phyloP scores from a whole-genome alignment of 345 rosid species.

The Hirschfeldia incana region DNA sequence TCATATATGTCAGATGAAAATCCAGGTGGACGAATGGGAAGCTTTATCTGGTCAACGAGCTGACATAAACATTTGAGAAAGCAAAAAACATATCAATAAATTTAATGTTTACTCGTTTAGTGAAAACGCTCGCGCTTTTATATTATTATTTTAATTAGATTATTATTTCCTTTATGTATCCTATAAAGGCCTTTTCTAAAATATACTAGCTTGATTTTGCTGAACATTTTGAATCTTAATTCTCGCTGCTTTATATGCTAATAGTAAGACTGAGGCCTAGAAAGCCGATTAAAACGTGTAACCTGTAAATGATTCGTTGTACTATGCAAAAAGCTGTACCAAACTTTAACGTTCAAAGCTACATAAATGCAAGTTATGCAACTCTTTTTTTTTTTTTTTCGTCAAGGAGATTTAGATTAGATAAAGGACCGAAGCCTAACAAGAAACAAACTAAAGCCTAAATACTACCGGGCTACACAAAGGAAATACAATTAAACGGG shows the following conservation, averaged over 20 bases:
- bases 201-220: slow-evolving; percentile 30
- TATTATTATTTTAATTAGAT: neutral
- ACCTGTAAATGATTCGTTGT: slow-evolving; percentile 28
- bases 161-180: slow-evolving; percentile 21
- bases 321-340: slow-evolving; percentile 24
- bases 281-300: slow-evolving; percentile 20
- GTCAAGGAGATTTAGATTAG: too few species aligned
- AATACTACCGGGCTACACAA: too few species aligned
- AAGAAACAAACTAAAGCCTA: too few species aligned
- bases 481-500: too few species aligned
- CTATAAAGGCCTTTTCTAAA: slow-evolving; percentile 30
- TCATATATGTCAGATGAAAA: slow-evolving; percentile 26
- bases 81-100: slow-evolving; percentile 1
- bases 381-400: too few species aligned
- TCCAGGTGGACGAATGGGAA: slow-evolving; percentile 39
- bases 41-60: slow-evolving; percentile 40
- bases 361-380: too few species aligned
- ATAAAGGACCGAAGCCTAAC: too few species aligned
- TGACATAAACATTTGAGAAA: slow-evolving; percentile 36
- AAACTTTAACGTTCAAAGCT: slow-evolving; percentile 27
- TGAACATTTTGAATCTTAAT: neutral
- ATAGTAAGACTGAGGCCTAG: slow-evolving; percentile 3
- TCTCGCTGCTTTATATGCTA: slow-evolving; percentile 31
- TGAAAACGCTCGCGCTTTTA: slow-evolving; percentile 39
- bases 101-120: neutral